Base-by-base conservation (phyloP, 2,329 filamentous ascomycete species). In the Leptosphaerulina australis region DNA sequence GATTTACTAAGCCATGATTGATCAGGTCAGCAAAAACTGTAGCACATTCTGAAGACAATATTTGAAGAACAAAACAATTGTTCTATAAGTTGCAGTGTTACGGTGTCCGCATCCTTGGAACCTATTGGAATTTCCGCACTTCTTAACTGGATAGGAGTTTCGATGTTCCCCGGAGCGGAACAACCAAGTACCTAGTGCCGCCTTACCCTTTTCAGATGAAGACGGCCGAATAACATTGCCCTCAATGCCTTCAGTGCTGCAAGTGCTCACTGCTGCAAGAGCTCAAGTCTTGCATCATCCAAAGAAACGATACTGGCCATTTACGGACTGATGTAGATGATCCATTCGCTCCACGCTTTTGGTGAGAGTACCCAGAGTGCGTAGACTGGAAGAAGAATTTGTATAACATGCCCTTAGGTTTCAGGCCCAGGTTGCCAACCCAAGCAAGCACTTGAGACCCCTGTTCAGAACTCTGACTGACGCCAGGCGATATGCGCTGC, bases 341-440 rank as follows among this genome's bases (percentile, higher is more conserved):
- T 5, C 66, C 69, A 9, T 70, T 71, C 0, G 76, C 75, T 5
- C 62, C 79, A 7, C 67, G 77, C 14, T 68, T 79, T 18, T 77
- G 72, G 72, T 78, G 74, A 73, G 76, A 79, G 62, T 79, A 79
- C 40, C 64, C 79, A 21, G 56, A 77, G 59, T 79, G 76, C 48
- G 65, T 74, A 3, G 63, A 65, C 11, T 79, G 70, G 62, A 74
- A 76, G 36, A 44, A 53, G 9, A 67, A 66, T 2, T 76, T 79
- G 63, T 78, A 78, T 53, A 58, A 72, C 4, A 63, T 70, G 59
- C 66, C 79, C 6, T 74, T 6, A 49, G 44, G 9, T 46, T 66
- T 8, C 62, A 66, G 33, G 44, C 48, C 33, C 60, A 60, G 20
- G 28, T 48, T 17, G 17, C 35, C 8, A 40, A 33, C 18, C 29